Conservation (phyloP, 441 rosid genomes). For the Biscutella laevigata region DNA sequence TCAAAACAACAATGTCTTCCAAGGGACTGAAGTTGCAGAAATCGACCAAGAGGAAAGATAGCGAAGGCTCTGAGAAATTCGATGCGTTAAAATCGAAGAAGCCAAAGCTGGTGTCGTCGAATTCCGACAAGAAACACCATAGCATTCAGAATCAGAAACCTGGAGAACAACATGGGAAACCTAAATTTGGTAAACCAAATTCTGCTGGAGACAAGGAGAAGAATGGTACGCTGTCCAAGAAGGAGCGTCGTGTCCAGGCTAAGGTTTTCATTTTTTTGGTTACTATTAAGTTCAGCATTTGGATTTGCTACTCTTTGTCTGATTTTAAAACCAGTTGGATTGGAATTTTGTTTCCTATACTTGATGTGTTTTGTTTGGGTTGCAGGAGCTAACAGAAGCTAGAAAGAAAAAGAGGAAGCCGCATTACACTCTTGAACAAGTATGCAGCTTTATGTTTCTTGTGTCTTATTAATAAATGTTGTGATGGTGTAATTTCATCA, state of each 20-base stretch:
- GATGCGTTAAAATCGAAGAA: slow-evolving; percentile 35
- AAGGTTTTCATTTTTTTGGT: slow-evolving; percentile 35
- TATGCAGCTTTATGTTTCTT: slow-evolving; percentile 20
- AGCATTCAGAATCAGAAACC: too few species aligned
- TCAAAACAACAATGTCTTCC: slow-evolving; percentile 42
- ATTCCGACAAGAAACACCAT: too few species aligned
- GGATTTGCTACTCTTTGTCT: not conserved
- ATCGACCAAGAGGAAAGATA: slow-evolving; percentile 48
- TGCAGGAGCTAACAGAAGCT: slow-evolving; percentile 70
- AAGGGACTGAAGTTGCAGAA: slow-evolving; percentile 31
- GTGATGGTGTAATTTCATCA: too few species aligned
- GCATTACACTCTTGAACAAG: slow-evolving; percentile 73
- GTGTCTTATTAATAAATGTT: not conserved
- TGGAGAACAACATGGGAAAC: slow-evolving; percentile 1
- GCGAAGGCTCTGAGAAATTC: slow-evolving; percentile 27
- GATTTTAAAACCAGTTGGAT: not conserved
- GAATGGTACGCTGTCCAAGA: slow-evolving; percentile 30
- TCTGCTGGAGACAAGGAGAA: slow-evolving; percentile 20
- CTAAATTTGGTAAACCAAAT: slow-evolving; percentile 15
- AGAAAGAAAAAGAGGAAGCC: slow-evolving; percentile 84
- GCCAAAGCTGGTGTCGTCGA: slow-evolving; percentile 37
- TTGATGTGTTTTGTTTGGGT: slow-evolving; percentile 5
- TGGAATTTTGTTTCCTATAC: not conserved
- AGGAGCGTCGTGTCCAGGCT: slow-evolving; percentile 58
- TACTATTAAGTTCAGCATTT: not conserved